Conservation (phyloP, 371 early-diverging fungal species). For the Lichtheimia ramosa region DNA sequence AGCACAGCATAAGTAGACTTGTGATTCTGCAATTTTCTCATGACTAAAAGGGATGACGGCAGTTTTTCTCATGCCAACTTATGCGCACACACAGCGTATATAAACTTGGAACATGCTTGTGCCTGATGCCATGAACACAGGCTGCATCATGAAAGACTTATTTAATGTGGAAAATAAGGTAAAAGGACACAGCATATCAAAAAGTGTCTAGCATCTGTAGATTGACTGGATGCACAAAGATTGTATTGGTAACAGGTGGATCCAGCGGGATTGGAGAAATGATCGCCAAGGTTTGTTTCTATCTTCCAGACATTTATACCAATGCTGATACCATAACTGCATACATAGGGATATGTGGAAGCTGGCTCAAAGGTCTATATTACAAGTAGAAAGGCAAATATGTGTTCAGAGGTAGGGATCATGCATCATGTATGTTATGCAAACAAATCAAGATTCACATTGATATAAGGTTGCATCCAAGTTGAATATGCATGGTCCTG, state of each 20-base stretch:
- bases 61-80: no score
- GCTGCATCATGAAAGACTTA: constrained; percentile 27
- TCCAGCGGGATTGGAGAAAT: constrained; percentile 67
- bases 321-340: neutral
- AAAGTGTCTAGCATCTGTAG: no score
- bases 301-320: neutral
- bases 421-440: neutral
- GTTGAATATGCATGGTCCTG: constrained; percentile 63
- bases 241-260: constrained; percentile 88
- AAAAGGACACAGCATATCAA: neutral
- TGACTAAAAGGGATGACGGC: no score
- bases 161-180: constrained; percentile 73
- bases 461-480: constrained; percentile 41
- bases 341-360: constrained; percentile 57
- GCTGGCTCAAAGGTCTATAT: constrained; percentile 80
- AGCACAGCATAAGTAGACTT: no score
- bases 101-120: no score
- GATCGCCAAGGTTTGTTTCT: constrained; percentile 42
- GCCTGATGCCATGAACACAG: no score
- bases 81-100: no score
- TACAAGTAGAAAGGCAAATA: constrained; percentile 60
- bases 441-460: neutral
- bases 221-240: constrained; percentile 61
- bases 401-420: constrained; percentile 49
- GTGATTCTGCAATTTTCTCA: no score